These are phyloP conservation scores for Leccinellum luteum DNA, from an alignment of 768 basidiomycete species.

Conservation along the genomic window DNA sequence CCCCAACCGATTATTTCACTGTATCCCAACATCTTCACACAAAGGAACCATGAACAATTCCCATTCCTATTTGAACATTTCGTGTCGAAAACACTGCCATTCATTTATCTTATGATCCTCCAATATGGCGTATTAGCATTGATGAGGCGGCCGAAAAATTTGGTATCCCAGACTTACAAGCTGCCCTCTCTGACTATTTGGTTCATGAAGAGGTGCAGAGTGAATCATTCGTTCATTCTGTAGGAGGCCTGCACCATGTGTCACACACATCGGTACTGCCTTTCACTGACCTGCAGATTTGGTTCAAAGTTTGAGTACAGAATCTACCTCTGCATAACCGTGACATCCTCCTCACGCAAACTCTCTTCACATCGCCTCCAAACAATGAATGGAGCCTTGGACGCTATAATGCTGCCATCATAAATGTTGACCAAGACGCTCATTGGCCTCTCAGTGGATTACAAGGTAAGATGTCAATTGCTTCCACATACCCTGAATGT, in stretches of 20 bases:
- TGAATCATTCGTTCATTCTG: neutral
- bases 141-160: neutral
- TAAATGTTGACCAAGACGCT: neutral
- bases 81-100: neutral
- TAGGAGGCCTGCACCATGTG: neutral
- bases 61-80: too few species aligned
- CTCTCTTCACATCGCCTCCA: neutral
- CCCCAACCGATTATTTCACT: too few species aligned
- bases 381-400: neutral
- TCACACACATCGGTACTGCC: neutral
- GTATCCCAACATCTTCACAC: too few species aligned
- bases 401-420: neutral
- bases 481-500: too few species aligned
- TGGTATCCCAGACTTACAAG: neutral
- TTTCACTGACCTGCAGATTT: neutral
- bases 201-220: neutral
- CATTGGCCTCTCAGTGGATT: neutral
- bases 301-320: neutral
- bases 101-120: neutral
- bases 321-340: neutral
- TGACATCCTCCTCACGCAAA: neutral
- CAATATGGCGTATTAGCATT: neutral
- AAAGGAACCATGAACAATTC: too few species aligned
- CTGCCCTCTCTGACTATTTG: neutral
- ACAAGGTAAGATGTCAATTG: neutral